phyloP scores from a whole-genome alignment of 352 stramenopile genomes.

The Phytopythium oedochilum region DNA sequence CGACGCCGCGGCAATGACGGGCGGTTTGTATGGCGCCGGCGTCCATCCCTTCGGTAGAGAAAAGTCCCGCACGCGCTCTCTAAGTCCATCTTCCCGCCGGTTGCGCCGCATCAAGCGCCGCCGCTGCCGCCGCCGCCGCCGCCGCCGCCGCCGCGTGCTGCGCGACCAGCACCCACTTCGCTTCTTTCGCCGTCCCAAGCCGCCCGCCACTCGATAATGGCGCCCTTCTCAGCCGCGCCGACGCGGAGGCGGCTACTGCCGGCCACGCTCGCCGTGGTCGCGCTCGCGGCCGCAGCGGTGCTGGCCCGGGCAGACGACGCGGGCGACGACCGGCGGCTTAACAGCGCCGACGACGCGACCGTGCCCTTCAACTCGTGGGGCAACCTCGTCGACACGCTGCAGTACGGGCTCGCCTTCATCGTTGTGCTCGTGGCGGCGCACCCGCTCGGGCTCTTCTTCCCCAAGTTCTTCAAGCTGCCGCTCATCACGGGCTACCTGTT shows the following conservation, averaged over 20 bases:
- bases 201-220: too few species aligned
- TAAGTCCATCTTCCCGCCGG: neutral
- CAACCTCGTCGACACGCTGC: conserved; percentile 39
- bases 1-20: neutral
- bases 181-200: neutral
- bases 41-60: conserved; percentile 1
- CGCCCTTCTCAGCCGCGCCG: too few species aligned
- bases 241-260: too few species aligned
- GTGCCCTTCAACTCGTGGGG: conserved; percentile 39
- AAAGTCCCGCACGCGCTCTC: neutral
- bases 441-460: conserved; percentile 55
- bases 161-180: neutral
- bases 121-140: neutral
- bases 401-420: conserved; percentile 41
- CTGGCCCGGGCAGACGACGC: neutral
- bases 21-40: neutral
- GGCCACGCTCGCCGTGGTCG: neutral
- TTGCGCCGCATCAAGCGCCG: too few species aligned
- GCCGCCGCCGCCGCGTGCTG: neutral
- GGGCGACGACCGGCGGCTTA: neutral
- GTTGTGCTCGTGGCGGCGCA: conserved; percentile 53
- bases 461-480: conserved; percentile 45
- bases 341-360: conserved; percentile 17
- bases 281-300: neutral
- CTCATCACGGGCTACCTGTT: conserved; percentile 66